Conservation (phyloP, 257 asterid genomes). For the Cruciata laevipes region DNA sequence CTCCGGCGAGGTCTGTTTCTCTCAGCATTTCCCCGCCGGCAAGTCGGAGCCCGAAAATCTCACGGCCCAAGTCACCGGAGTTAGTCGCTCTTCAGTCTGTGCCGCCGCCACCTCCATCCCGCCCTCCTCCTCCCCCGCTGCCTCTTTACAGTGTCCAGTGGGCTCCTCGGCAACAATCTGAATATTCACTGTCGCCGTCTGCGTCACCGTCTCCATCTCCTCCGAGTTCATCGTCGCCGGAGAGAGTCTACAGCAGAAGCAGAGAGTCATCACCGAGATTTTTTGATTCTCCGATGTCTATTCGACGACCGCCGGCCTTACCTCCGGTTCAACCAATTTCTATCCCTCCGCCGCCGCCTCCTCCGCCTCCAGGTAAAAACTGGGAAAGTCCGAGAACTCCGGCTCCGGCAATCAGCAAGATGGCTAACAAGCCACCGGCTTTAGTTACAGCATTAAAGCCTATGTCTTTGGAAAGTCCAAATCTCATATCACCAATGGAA, state of each 20-base stretch:
- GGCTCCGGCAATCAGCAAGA: slow-evolving; percentile 35
- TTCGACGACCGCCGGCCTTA: slow-evolving; percentile 17
- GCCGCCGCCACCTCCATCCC: slow-evolving; percentile 16
- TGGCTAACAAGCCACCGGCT: slow-evolving; percentile 35
- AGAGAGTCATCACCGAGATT: slow-evolving; percentile 50
- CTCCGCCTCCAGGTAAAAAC: slow-evolving; percentile 40
- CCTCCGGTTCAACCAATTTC: slow-evolving; percentile 17
- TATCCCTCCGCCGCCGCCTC: slow-evolving; percentile 24
- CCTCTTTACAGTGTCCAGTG: slow-evolving; percentile 15
- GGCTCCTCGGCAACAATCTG: slow-evolving; percentile 20
- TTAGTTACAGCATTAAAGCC: slow-evolving; percentile 42
- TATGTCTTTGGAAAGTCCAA: slow-evolving; percentile 31
- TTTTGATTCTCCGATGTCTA: slow-evolving; percentile 24
- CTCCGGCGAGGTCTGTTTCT: slow-evolving; percentile 76
- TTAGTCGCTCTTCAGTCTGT: slow-evolving; percentile 57
- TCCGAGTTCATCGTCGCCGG: slow-evolving; percentile 65
- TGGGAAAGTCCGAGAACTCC: slow-evolving; percentile 67
- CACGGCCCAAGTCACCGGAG: slow-evolving; percentile 76
- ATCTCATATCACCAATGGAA: slow-evolving; percentile 49
- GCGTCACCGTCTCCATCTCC: slow-evolving; percentile 38
- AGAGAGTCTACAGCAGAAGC: slow-evolving; percentile 49
- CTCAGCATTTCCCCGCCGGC: slow-evolving; percentile 69
- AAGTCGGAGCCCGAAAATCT: slow-evolving; percentile 55
- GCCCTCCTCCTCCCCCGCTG: slow-evolving; percentile 22
- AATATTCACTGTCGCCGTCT: slow-evolving; percentile 16